Percentiles rank a stretch among this genome's conserved stretches.
phyloP scores from a whole-genome alignment of 768 basidiomycete genomes.

The Mrakia frigida region DNA sequence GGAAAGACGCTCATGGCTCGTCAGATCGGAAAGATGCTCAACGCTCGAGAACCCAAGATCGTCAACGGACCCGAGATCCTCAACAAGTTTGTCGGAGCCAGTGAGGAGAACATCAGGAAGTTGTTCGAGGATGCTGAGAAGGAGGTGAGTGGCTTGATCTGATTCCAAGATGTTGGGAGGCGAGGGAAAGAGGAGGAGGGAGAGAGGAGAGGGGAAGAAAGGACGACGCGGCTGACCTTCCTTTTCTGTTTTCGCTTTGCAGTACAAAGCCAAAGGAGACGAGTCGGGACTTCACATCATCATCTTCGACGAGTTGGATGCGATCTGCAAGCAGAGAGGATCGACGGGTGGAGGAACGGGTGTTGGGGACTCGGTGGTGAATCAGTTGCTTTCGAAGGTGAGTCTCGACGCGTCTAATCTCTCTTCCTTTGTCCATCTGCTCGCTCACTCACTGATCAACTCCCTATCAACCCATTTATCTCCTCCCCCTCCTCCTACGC shows the following conservation, averaged over 20 bases:
- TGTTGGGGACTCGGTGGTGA: slow-evolving; percentile 98
- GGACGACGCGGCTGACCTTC: slow-evolving; percentile 4
- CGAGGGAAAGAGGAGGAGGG: too few relatives aligned
- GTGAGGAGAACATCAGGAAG: slow-evolving; percentile 96
- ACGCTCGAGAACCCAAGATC: slow-evolving; percentile 93
- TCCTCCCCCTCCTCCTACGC: too few relatives aligned
- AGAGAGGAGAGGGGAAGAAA: too few relatives aligned
- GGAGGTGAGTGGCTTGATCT: slow-evolving; percentile 73
- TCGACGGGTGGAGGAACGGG: slow-evolving; percentile 85
- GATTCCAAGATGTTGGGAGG: too few relatives aligned
- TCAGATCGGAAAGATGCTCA: slow-evolving; percentile 99
- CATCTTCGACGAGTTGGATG: slow-evolving; percentile 98
- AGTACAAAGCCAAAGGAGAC: slow-evolving; percentile 97
- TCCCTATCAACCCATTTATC: too few relatives aligned
- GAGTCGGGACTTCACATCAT: slow-evolving; percentile 98
- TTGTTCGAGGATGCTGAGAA: slow-evolving; percentile 97
- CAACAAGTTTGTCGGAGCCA: slow-evolving; percentile 94
- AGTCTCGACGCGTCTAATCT: slow-evolving; percentile 32
- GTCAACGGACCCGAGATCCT: slow-evolving; percentile 98
- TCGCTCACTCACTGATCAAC: neutral
- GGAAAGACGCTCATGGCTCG: slow-evolving; percentile 97
- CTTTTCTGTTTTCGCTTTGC: neutral
- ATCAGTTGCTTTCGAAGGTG: slow-evolving; percentile 94
- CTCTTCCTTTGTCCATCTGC: neutral
- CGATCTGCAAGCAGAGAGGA: slow-evolving; percentile 97